Conservation (phyloP, 345 rosid species). For the Arabis alpina region DNA sequence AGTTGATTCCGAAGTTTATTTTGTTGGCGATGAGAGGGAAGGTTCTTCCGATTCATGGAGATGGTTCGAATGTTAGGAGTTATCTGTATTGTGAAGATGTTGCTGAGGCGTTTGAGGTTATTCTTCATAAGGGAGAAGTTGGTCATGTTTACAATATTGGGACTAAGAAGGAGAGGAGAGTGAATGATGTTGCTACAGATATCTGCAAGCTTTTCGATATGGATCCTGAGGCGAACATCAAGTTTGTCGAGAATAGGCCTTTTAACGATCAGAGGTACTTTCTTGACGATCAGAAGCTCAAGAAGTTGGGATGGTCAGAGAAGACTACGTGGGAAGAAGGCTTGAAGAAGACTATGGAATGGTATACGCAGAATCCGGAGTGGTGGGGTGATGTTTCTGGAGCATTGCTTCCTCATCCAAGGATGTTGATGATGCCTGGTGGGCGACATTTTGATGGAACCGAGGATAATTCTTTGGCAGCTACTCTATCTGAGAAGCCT, state of each 20-base stretch:
- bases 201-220: conserved; percentile 69
- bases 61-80: conserved; percentile 84
- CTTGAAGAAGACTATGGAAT: conserved; percentile 75
- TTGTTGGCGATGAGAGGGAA: conserved; percentile 70
- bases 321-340: conserved; percentile 86
- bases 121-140: conserved; percentile 92
- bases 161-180: conserved; percentile 90
- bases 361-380: conserved; percentile 84
- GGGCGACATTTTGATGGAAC: conserved; percentile 79
- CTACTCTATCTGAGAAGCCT: conserved; percentile 41
- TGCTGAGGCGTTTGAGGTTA: conserved; percentile 86
- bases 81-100: conserved; percentile 87
- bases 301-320: conserved; percentile 81
- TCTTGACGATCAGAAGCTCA: conserved; percentile 82
- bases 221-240: conserved; percentile 69
- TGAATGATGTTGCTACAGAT: conserved; percentile 82
- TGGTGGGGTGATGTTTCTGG: conserved; percentile 99
- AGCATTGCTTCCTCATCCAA: conserved; percentile 90
- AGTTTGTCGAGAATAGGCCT: conserved; percentile 85
- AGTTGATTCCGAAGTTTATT: conserved; percentile 83
- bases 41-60: conserved; percentile 86
- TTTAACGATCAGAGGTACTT: conserved; percentile 93
- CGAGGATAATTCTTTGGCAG: conserved; percentile 54
- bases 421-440: conserved; percentile 96
- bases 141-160: conserved; percentile 92